Percentiles rank a stretch among this genome's conserved stretches.
Conservation (phyloP, 768 basidiomycete genomes). For the Glaciozyma antarctica region DNA sequence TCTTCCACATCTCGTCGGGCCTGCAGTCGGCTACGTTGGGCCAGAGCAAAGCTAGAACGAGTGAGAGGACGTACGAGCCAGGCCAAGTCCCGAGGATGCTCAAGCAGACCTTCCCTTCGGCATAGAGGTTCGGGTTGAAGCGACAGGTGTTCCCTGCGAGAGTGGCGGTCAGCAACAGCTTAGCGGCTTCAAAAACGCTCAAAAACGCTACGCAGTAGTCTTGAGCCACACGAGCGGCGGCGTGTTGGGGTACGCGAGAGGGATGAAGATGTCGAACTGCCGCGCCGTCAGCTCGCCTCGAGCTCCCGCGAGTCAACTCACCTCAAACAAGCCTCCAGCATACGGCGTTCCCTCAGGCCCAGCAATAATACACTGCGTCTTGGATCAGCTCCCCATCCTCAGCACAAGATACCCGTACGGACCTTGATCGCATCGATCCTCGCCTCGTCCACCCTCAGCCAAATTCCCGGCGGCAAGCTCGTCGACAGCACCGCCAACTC, state of each 20-base stretch:
- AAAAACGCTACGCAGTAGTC: constrained; percentile 44
- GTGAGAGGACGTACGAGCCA: constrained; percentile 42
- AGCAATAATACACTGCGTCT: constrained; percentile 44
- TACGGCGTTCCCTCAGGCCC: constrained; percentile 62
- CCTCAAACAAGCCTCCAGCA: constrained; percentile 48
- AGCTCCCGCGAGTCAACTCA: not conserved
- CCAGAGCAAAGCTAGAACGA: too few species aligned
- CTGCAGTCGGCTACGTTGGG: constrained; percentile 13
- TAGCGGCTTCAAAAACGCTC: not conserved
- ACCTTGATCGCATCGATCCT: constrained; percentile 52
- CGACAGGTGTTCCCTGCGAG: not conserved
- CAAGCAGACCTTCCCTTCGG: constrained; percentile 48
- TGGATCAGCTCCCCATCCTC: constrained; percentile 44
- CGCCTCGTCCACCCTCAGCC: constrained; percentile 52
- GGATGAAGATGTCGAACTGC: constrained; percentile 52
- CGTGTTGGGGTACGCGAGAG: constrained; percentile 46
- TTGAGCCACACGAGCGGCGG: constrained; percentile 49
- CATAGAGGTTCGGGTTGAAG: constrained; percentile 54
- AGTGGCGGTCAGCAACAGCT: not conserved
- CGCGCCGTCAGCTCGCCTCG: not conserved
- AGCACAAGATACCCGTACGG: not conserved
- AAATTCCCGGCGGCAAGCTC: constrained; percentile 51
- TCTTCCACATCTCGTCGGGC: constrained; percentile 47
- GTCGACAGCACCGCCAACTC: constrained; percentile 53
- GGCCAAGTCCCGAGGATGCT: constrained; percentile 52